Conservation (phyloP, 331 rosid genomes). For the Quercus lobata region DNA sequence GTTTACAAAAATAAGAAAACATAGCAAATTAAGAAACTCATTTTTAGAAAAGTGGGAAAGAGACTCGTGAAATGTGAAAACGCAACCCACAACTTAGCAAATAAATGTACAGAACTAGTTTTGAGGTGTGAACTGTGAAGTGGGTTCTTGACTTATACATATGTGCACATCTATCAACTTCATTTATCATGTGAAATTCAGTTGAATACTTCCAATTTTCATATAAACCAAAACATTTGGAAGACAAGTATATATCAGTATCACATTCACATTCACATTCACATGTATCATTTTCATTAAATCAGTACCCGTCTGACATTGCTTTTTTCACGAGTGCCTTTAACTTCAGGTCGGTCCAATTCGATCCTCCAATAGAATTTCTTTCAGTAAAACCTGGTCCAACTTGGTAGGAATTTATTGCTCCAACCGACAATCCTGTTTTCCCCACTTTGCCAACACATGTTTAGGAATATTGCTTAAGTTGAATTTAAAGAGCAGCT, state of each 20-base stretch:
- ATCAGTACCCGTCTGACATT: not conserved
- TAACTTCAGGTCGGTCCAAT: not conserved
- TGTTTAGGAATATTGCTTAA: not conserved
- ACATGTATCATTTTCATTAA: not conserved
- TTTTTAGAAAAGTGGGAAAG: too few species aligned
- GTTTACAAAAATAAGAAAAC: too few species aligned
- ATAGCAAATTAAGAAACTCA: too few species aligned
- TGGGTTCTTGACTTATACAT: too few species aligned
- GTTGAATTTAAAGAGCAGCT: not conserved
- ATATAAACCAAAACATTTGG: not conserved
- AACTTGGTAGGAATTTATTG: not conserved
- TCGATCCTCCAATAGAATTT: not conserved
- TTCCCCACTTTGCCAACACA: not conserved
- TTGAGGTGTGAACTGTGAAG: too few species aligned
- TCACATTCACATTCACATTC: too few species aligned
- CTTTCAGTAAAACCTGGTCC: not conserved
- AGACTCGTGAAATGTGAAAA: too few species aligned
- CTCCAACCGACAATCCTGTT: not conserved
- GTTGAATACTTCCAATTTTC: not conserved
- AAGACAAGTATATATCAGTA: not conserved
- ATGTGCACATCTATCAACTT: not conserved
- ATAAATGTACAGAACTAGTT: not conserved
- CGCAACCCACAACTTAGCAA: not conserved
- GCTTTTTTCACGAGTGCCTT: not conserved
- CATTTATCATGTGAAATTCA: not conserved